Base-by-base conservation (phyloP, 208 protist genomes). In the Trypanosoma mega region DNA sequence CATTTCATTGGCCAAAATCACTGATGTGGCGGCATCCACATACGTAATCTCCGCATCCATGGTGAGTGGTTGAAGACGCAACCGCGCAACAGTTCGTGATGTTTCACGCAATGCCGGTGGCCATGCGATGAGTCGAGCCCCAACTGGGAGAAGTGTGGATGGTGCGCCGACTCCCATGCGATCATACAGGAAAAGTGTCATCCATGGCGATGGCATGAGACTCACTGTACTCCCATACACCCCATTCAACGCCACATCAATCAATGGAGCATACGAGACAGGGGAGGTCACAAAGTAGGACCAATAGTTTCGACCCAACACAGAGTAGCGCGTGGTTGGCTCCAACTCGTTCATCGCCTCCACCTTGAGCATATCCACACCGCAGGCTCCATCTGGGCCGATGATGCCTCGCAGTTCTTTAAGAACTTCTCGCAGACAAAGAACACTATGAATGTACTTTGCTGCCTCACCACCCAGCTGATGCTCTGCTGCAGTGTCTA, bases 261-360 rank as follows among this genome's bases (percentile, higher is more conserved):
- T 81, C 16, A 90, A 63, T 27, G 87, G 84, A 0, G 84, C 73
- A 33, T 68, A 72, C 18, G 80, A 77, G 8, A 89, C 62, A 5
- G 87, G 87, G 0, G 81, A 77, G 2, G 68, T 79, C 49, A 81
- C 76, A 34, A 94, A 58, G 58, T 84, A 91, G 8, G 79, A 67
- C 84, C 82, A 94, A 74, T 96, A 97, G 69, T 95, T 90, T 11
- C 84, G 70, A n/a, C 75, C 85, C 2, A 97, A 76, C 39, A 97
- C 68, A 26, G 84, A 85, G 62, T 87, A 88, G 8, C 86, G 85
- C 44, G 90, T 96, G 8, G 75, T 85, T 29, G 85, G 73, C 63
- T 97, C 92, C 43, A 96, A 69, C 61, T 91, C 83, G 63, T 94
- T 94, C 30, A 97, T 75, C n/a, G 82, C 82, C 58, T 97, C 92